Conservation (phyloP, 2,329 filamentous ascomycete species). For the Biscogniauxia marginata region DNA sequence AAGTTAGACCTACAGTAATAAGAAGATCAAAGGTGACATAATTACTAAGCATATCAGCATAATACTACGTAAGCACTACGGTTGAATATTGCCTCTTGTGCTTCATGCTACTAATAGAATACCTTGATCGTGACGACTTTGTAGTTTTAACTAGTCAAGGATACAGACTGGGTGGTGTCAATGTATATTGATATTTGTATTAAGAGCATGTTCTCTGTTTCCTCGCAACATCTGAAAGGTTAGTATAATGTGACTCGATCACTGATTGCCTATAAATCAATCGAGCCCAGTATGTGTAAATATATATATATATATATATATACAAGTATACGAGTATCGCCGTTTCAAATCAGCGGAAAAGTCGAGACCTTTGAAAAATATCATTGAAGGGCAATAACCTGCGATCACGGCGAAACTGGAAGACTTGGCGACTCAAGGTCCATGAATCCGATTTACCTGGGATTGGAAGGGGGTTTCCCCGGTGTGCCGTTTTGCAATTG, state of each 20-base stretch:
- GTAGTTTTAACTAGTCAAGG: neutral
- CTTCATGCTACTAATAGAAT: neutral
- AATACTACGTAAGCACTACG: neutral
- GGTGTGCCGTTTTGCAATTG: neutral
- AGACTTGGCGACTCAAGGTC: neutral
- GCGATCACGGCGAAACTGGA: constrained; percentile 5
- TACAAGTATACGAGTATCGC: no score
- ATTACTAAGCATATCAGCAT: neutral
- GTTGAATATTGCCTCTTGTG: neutral
- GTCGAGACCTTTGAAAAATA: neutral
- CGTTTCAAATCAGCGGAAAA: neutral
- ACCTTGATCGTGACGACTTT: neutral
- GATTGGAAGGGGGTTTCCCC: neutral
- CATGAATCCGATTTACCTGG: neutral
- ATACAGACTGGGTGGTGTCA: neutral
- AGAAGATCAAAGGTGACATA: neutral
- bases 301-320: neutral
- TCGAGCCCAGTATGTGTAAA: neutral
- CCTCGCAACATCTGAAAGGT: neutral
- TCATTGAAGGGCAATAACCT: constrained; percentile 7
- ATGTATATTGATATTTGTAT: neutral
- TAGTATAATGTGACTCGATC: neutral
- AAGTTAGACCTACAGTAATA: neutral
- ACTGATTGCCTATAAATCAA: neutral
- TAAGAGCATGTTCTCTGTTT: neutral